A percentile compares a stretch with the other conserved stretches of the same genome.
Evolutionary conservation across 2,329 filamentous ascomycete genomes (phyloP).

Genomic region (Teratosphaeria viscida): DNA sequence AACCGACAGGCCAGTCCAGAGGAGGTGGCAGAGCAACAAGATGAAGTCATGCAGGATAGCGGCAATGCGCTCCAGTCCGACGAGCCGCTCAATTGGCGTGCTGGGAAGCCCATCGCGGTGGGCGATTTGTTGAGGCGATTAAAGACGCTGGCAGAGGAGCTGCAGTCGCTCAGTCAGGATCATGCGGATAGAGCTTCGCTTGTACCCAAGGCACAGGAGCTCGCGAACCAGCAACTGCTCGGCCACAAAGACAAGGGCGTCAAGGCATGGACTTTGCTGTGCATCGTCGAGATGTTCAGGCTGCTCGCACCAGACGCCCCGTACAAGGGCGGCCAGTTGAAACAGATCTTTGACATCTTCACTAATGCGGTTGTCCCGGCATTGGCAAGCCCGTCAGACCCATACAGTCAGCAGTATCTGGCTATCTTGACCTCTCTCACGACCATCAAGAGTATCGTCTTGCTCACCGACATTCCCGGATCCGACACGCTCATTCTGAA

Average conservation of each 20-base stretch:
- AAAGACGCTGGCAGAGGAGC: constrained; percentile 69
- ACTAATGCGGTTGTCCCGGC: constrained; percentile 74
- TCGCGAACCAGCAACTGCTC: constrained; percentile 71
- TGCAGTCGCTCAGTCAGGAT: constrained; percentile 79
- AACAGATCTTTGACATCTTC: constrained; percentile 92
- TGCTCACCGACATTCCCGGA: constrained; percentile 78
- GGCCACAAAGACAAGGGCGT: constrained; percentile 91
- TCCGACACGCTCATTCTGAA: constrained; percentile 68
- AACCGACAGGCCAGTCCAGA: constrained; percentile 7
- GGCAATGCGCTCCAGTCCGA: constrained; percentile 57
- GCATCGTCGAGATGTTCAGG: constrained; percentile 83
- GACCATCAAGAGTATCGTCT: constrained; percentile 87
- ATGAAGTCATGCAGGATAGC: constrained; percentile 10
- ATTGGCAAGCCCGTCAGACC: constrained; percentile 73
- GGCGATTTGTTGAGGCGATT: constrained; percentile 73
- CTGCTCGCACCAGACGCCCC: constrained; percentile 92
- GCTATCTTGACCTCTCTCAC: constrained; percentile 81
- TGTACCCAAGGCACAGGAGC: constrained; percentile 69
- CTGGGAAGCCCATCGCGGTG: constrained; percentile 78
- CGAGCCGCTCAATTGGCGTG: constrained; percentile 79
- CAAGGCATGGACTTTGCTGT: constrained; percentile 77
- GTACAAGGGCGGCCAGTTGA: constrained; percentile 80
- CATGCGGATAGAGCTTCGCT: constrained; percentile 75
- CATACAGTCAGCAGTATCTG: constrained; percentile 88
- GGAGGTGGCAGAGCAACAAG: constrained; percentile 10